Evolutionary conservation across 2,329 filamentous ascomycete species (phyloP).

Genomic region (Fusarium sambucinum): DNA sequence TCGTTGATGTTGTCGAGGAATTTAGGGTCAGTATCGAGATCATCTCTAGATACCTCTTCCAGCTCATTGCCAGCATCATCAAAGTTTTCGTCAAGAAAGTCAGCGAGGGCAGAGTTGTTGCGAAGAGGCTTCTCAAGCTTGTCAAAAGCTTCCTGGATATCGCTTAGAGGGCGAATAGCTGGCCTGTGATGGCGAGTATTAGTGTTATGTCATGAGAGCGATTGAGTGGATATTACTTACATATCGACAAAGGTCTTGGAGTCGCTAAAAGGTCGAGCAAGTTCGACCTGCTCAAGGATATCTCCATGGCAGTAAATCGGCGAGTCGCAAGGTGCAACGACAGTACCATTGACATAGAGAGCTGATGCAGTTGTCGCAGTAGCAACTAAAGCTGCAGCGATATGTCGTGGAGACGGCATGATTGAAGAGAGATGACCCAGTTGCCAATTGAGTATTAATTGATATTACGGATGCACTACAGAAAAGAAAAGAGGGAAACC

Average conservation of each 20-base stretch:
- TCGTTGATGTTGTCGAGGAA: conserved; percentile 71
- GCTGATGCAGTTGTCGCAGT: conserved; percentile 53
- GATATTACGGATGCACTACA: not conserved
- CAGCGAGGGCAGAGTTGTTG: conserved; percentile 72
- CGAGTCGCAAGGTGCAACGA: conserved; percentile 74
- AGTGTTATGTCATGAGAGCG: conserved; percentile 13
- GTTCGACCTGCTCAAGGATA: conserved; percentile 70
- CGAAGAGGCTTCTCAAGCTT: conserved; percentile 69
- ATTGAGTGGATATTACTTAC: conserved; percentile 54
- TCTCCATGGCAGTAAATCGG: conserved; percentile 76
- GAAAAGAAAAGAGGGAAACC: conserved; percentile 1
- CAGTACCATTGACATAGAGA: conserved; percentile 70
- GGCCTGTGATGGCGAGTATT: conserved; percentile 57
- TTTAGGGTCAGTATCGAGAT: conserved; percentile 67
- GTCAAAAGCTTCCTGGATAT: conserved; percentile 72
- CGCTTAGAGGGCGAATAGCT: conserved; percentile 67
- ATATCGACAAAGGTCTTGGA: conserved; percentile 80
- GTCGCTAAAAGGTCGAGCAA: conserved; percentile 73
- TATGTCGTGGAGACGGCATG: conserved; percentile 47
- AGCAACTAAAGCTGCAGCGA: conserved; percentile 48
- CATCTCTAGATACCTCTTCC: conserved; percentile 61
- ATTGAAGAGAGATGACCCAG: conserved; percentile 21
- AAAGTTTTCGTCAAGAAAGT: conserved; percentile 74
- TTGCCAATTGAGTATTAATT: conserved; percentile 11
- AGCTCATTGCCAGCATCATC: conserved; percentile 73